Base-by-base conservation (phyloP, 2,329 filamentous ascomycete genomes). In the Exophiala mesophila region DNA sequence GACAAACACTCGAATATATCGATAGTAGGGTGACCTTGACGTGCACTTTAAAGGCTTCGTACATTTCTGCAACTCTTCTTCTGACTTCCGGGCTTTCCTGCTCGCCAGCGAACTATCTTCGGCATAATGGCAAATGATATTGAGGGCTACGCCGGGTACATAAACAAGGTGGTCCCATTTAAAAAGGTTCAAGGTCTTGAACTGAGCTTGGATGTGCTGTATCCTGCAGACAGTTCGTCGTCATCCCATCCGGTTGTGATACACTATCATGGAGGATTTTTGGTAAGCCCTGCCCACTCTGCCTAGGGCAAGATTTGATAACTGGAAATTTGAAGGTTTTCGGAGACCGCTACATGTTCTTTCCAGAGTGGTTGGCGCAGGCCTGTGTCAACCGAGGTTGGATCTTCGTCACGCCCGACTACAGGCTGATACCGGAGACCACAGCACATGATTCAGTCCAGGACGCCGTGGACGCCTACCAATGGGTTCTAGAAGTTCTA, bases 401-500 rank as follows among this genome's bases (percentile, higher is more conserved):
- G 34, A 24, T 37, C 19, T 37, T 37, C 19, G 34, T 37, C 34
- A 37, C 34, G 5, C 34, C 34, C 5, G 34, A 37, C 23, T 37
- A 37, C 12, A 24, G 34, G n/a, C 34, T 37, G 15, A 37, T 37
- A 23, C 34, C 34, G 2, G 34, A 37, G 34, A 37, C 34, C 2
- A 37, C 34, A 9, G 34, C 34, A 2, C 34, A 37, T 37, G n/a
- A 20, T 5, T 37, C n/a, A 23, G 9, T 37, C 17, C 18, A 37
- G n/a, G 34, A 37, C 13, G 34, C 34, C 15, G 34, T 37, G n/a
- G 34, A 37, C 26, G 17, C 20, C 12, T 37, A 37, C 19, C 19
- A 37, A 10, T 37, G 34, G 34, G 34, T 37, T 21, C 13, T 23
- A 16, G n/a, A 31, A 16, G 13, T 16, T 31, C 29, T 31, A n/a